Evolutionary conservation across 352 stramenopile genomes (phyloP).

Genomic region (Globisporangium nodosum): DNA sequence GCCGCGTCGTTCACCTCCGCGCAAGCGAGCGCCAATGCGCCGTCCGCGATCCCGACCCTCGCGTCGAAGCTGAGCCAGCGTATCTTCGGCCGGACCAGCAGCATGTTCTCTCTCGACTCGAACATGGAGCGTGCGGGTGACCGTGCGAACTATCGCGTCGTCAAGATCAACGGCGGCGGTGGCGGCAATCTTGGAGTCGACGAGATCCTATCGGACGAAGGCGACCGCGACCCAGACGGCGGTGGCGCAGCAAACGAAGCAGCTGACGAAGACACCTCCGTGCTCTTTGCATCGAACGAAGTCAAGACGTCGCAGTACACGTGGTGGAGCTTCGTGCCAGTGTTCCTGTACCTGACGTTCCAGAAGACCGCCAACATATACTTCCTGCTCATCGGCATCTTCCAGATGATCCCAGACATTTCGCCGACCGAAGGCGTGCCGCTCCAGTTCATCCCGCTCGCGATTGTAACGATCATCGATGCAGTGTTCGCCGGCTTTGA

Average conservation of each 20-base stretch:
- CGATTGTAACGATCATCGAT: conserved; percentile 81
- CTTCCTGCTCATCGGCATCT: conserved; percentile 85
- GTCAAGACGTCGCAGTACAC: conserved; percentile 86
- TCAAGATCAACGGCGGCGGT: conserved; percentile 63
- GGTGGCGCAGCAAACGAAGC: neutral
- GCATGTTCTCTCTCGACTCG: conserved; percentile 59
- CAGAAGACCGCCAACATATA: conserved; percentile 88
- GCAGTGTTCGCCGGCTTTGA: conserved; percentile 79
- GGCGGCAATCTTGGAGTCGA: neutral
- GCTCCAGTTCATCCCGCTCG: conserved; percentile 77
- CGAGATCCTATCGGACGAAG: conserved; percentile 14
- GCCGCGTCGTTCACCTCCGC: conserved; percentile 14
- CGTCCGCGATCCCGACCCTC: conserved; percentile 12
- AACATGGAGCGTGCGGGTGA: conserved; percentile 8
- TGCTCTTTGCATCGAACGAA: conserved; percentile 67
- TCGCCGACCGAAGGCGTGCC: conserved; percentile 77
- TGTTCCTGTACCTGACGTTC: conserved; percentile 86
- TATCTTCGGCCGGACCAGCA: conserved; percentile 37
- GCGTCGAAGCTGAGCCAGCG: conserved; percentile 28
- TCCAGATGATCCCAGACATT: conserved; percentile 82
- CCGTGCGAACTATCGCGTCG: conserved; percentile 57
- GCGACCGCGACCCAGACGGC: conserved; percentile 4
- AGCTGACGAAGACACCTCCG: conserved; percentile 17
- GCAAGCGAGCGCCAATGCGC: neutral
- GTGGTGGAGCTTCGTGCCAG: conserved; percentile 84